A percentile compares a stretch with the other conserved stretches of the same genome.
phyloP scores from a whole-genome alignment of 768 basidiomycete species.

The Crucibulum laeve region DNA sequence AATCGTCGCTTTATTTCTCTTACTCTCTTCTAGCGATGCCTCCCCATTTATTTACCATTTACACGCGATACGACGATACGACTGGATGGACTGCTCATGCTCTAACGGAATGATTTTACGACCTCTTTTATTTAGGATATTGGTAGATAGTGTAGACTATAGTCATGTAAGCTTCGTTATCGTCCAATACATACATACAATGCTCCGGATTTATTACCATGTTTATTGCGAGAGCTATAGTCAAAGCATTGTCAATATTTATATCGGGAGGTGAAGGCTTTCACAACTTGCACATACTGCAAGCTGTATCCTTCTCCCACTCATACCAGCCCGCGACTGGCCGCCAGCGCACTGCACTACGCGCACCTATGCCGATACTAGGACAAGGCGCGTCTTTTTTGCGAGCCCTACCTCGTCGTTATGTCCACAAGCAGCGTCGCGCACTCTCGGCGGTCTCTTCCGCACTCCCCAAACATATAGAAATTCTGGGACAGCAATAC shows the following conservation, averaged over 20 bases:
- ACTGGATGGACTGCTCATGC: conserved; percentile 21
- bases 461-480: conserved; percentile 24
- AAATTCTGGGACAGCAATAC: conserved; percentile 65
- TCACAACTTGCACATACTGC: too few relatives aligned
- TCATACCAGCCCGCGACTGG: too few relatives aligned
- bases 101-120: conserved; percentile 23
- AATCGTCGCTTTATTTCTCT: too few relatives aligned
- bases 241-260: too few relatives aligned
- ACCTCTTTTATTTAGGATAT: conserved; percentile 16
- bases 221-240: not conserved
- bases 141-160: conserved; percentile 34
- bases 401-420: not conserved
- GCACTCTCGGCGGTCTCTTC: conserved; percentile 6
- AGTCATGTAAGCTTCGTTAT: conserved; percentile 4
- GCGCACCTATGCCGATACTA: too few relatives aligned
- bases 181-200: conserved; percentile 11
- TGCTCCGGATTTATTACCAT: conserved; percentile 3
- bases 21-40: too few relatives aligned
- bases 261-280: too few relatives aligned
- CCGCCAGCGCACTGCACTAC: too few relatives aligned
- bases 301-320: too few relatives aligned
- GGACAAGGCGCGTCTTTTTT: not conserved
- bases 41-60: too few relatives aligned
- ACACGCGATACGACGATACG: conserved; percentile 16
- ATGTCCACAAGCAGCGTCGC: not conserved